Evolutionary conservation across 495 filamentous ascomycete genomes (phyloP), one percentile per base, ranked within the genome.

Genomic region (Saxophila tyrrhenica): DNA sequence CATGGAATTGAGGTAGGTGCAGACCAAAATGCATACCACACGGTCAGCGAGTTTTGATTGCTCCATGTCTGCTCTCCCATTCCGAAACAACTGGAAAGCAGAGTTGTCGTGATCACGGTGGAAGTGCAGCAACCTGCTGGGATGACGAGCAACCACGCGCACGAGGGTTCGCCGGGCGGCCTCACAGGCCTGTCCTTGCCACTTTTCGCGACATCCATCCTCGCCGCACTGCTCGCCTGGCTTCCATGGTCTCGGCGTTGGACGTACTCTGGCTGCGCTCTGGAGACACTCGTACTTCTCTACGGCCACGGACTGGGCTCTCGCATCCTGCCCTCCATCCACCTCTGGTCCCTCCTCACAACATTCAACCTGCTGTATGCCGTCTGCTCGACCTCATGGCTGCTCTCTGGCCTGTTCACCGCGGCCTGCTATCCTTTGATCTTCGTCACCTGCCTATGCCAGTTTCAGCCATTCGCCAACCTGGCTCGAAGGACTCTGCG

Each of bases 381-480:
- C 19, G 56, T 72, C 16, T 58, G 51, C 29, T 64, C 66, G 3
- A 72, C 67, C n/a, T 70, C 67, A 52, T 72, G 67, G 67, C 64
- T 72, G 19, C 57, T 70, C 0, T 70, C 68, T 49, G 61, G 56
- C 50, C 43, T 65, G 0, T 72, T 70, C 43, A 44, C 58, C 1
- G 57, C 58, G 9, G 2, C 50, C 5, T 70, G 66, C 52, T 69
- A 69, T 38, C 60, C 61, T 0, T 13, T 52, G 15, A 59, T 68
- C 32, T 49, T 62, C 16, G 22, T 72, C 10, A 61, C 64, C 1
- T 67, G 63, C 35, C 50, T 69, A 16, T 64, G 64, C 49, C 66
- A 70, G 53, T 70, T 70, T 58, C 53, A 59, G 9, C 11, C 29
- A 25, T 61, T 62, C 1, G 63, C 59, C 1, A 45, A 55, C 13